A percentile compares a stretch with the other conserved stretches of the same genome.
Conservation (phyloP, 352 stramenopile genomes). For the Phytophthora agathidicida region DNA sequence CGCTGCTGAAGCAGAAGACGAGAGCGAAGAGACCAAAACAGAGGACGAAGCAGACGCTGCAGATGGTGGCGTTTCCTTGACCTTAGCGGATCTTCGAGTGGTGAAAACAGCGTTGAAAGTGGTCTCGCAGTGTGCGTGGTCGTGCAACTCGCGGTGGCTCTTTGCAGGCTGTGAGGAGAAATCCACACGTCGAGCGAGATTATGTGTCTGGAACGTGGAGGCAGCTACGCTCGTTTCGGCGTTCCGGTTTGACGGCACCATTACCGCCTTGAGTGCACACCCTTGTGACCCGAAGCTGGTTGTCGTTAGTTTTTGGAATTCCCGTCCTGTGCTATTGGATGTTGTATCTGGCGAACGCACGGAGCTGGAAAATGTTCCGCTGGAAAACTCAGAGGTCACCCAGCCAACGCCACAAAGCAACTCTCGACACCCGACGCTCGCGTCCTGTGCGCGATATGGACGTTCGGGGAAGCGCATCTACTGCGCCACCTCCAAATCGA, state of each 20-base stretch:
- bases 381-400: slow-evolving; percentile 58
- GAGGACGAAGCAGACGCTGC: slow-evolving; percentile 21
- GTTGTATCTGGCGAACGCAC: slow-evolving; percentile 39
- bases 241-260: slow-evolving; percentile 60
- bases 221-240: slow-evolving; percentile 60
- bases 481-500: slow-evolving; percentile 71
- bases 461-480: slow-evolving; percentile 65
- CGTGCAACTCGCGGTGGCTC: slow-evolving; percentile 61
- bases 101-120: slow-evolving; percentile 65
- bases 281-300: slow-evolving; percentile 57
- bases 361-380: slow-evolving; percentile 40
- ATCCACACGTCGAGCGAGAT: slow-evolving; percentile 48
- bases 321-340: slow-evolving; percentile 59
- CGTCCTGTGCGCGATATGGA: slow-evolving; percentile 59
- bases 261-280: slow-evolving; percentile 65
- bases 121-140: slow-evolving; percentile 69
- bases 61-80: slow-evolving; percentile 29
- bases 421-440: slow-evolving; percentile 58
- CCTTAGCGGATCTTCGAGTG: slow-evolving; percentile 53
- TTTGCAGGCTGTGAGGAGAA: slow-evolving; percentile 80
- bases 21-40: slow-evolving; percentile 23
- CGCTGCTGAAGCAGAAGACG: slow-evolving; percentile 12
- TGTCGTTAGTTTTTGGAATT: slow-evolving; percentile 66
- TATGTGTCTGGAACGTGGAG: slow-evolving; percentile 77
- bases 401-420: slow-evolving; percentile 54